Evolutionary conservation across 345 rosid species (phyloP).

Genomic region (Diplotaxis tenuifolia): DNA sequence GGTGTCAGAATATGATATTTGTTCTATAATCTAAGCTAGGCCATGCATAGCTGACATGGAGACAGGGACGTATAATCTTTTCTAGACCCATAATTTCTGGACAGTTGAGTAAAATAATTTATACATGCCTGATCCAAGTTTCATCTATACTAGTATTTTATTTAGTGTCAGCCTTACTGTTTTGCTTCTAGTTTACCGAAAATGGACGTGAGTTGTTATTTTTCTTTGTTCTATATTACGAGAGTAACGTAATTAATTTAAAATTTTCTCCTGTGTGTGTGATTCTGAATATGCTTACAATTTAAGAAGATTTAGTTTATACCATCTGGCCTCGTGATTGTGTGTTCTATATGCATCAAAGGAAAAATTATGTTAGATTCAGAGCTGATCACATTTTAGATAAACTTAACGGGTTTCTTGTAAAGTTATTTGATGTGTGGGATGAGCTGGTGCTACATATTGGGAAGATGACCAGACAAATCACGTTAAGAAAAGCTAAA

Average conservation of each 20-base stretch:
- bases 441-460: conserved; percentile 53
- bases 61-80: conserved; percentile 38
- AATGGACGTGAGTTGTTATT: not conserved
- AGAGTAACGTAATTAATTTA: not conserved
- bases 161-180: conserved; percentile 27
- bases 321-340: not conserved
- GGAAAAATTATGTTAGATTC: not conserved
- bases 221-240: not conserved
- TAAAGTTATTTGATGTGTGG: conserved; percentile 36
- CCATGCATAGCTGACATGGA: conserved; percentile 37
- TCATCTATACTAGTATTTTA: conserved; percentile 20
- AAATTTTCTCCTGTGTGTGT: not conserved
- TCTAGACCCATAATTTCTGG: conserved; percentile 36
- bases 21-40: conserved; percentile 18
- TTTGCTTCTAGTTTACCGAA: conserved; percentile 17
- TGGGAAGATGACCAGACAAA: conserved; percentile 46
- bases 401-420: conserved; percentile 5
- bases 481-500: conserved; percentile 53
- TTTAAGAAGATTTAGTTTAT: not conserved
- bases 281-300: not conserved
- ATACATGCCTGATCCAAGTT: conserved; percentile 17
- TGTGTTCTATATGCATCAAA: conserved; percentile 2
- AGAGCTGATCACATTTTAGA: not conserved
- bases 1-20: conserved; percentile 26
- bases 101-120: conserved; percentile 15